Conservation (phyloP, 208 protist genomes). For the Leishmania guyanensis region DNA sequence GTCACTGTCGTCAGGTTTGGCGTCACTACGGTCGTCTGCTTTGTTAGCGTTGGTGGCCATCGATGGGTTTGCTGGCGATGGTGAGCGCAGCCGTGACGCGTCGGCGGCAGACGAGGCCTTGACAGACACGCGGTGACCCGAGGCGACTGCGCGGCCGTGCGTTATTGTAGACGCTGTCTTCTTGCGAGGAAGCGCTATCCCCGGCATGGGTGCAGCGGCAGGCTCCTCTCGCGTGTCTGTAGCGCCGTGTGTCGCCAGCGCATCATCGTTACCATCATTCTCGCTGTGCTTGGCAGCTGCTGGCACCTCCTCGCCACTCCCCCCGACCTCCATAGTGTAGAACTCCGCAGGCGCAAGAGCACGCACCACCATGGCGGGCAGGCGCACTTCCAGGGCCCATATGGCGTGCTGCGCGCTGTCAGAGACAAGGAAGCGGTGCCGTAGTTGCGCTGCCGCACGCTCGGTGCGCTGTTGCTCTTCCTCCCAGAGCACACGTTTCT, state of each 20-base stretch:
- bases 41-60: neutral
- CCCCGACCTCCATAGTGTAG: constrained; percentile 6
- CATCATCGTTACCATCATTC: neutral
- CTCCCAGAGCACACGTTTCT: constrained; percentile 18
- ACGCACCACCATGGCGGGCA: constrained; percentile 28
- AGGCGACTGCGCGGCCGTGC: neutral
- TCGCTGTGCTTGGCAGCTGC: neutral
- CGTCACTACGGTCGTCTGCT: neutral
- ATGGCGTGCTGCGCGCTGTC: constrained; percentile 57
- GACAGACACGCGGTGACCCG: neutral
- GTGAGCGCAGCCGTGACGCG: neutral
- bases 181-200: constrained; percentile 14
- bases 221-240: neutral
- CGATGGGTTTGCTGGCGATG: constrained; percentile 7
- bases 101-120: neutral
- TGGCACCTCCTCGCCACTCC: neutral
- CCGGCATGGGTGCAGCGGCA: neutral
- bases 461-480: constrained; percentile 28
- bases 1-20: neutral
- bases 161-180: constrained; percentile 7
- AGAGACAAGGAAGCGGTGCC: constrained; percentile 58
- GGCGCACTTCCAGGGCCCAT: constrained; percentile 56
- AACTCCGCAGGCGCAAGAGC: constrained; percentile 30
- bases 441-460: constrained; percentile 13
- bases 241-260: neutral